phyloP scores from a whole-genome alignment of 345 rosid genomes.

The Gossypioides kirkii region DNA sequence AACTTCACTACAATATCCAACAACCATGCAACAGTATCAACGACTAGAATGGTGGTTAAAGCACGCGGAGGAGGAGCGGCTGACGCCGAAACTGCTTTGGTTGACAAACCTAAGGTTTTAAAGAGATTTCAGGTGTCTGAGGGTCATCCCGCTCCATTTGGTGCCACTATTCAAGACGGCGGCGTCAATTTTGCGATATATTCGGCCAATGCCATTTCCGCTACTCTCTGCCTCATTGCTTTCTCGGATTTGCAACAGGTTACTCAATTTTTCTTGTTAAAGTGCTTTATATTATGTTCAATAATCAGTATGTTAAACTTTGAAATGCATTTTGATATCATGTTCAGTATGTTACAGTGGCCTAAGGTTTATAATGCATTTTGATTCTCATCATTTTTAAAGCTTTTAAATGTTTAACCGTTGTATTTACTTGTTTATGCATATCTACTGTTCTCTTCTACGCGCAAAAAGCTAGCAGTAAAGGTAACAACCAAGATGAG shows the following conservation, averaged over 20 bases:
- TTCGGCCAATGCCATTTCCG: slow-evolving; percentile 68
- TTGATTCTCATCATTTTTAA: background rate
- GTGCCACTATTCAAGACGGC: slow-evolving; percentile 57
- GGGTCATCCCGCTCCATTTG: slow-evolving; percentile 73
- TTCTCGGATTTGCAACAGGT: slow-evolving; percentile 70
- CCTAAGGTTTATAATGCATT: too few species aligned
- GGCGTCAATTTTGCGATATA: slow-evolving; percentile 86
- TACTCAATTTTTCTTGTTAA: background rate
- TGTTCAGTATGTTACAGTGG: too few species aligned
- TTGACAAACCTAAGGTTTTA: slow-evolving; percentile 32
- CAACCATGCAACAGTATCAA: background rate
- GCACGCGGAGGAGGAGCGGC: slow-evolving; percentile 28
- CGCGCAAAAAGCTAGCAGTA: background rate
- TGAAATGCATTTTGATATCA: too few species aligned
- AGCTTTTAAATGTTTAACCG: background rate
- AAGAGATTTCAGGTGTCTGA: slow-evolving; percentile 37
- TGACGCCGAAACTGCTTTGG: slow-evolving; percentile 40
- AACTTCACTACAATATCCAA: background rate
- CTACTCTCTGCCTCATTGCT: slow-evolving; percentile 63
- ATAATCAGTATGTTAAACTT: background rate
- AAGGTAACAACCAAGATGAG: background rate
- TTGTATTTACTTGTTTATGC: background rate
- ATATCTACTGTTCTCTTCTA: background rate
- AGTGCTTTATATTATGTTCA: background rate
- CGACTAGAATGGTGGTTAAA: slow-evolving; percentile 11